phyloP scores from a whole-genome alignment of 2,329 filamentous ascomycete genomes.

The Fusarium chlamydosporum region DNA sequence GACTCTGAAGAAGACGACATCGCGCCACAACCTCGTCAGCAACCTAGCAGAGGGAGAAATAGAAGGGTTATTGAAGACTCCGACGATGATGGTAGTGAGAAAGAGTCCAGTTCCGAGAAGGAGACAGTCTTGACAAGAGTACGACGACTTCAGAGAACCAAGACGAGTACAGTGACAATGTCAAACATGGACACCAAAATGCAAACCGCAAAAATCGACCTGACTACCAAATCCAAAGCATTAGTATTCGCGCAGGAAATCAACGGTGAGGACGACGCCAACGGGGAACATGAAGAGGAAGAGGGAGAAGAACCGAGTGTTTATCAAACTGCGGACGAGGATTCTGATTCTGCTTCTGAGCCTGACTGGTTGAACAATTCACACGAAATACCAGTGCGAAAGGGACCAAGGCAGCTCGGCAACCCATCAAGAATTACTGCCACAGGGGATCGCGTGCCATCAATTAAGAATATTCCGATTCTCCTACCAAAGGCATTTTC shows the following conservation, averaged over 20 bases:
- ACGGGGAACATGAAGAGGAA: constrained; percentile 15
- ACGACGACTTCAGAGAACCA: constrained; percentile 37
- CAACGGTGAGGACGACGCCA: constrained; percentile 26
- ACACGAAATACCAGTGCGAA: constrained; percentile 14
- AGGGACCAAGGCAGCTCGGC: constrained; percentile 7
- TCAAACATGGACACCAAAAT: background rate
- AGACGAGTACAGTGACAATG: background rate
- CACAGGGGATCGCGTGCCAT: constrained; percentile 1
- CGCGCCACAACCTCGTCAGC: constrained; percentile 16
- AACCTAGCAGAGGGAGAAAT: constrained; percentile 25
- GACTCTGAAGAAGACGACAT: constrained; percentile 24
- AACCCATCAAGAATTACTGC: background rate
- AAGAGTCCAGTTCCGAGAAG: constrained; percentile 26
- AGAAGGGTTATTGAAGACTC: constrained; percentile 39
- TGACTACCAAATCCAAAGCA: constrained; percentile 23
- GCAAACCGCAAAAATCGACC: constrained; percentile 1
- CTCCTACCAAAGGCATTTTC: constrained; percentile 8
- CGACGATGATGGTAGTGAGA: constrained; percentile 37
- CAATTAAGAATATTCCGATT: constrained; percentile 17
- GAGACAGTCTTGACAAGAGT: constrained; percentile 43
- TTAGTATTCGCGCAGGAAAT: constrained; percentile 28
- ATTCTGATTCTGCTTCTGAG: constrained; percentile 41
- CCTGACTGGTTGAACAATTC: constrained; percentile 38
- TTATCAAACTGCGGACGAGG: constrained; percentile 47
- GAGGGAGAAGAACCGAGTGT: constrained; percentile 45